Percentiles rank a stretch among this genome's conserved stretches.
phyloP scores from a whole-genome alignment of 2,329 filamentous ascomycete genomes.

The Aspergillus hortae region DNA sequence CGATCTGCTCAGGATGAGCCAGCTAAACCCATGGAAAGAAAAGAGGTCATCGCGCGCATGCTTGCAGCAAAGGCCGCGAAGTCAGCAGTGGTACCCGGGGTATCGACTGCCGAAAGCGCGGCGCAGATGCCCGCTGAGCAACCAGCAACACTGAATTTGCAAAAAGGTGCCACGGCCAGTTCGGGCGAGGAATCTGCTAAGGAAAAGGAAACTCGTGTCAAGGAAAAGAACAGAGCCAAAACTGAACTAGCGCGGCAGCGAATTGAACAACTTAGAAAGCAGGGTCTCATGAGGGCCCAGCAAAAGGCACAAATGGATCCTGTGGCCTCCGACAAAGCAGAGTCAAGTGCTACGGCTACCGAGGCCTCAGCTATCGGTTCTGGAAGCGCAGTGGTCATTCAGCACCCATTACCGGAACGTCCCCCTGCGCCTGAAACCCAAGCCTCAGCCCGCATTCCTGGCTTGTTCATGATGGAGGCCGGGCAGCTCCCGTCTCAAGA shows the following conservation, averaged over 20 bases:
- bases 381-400: conserved; percentile 14
- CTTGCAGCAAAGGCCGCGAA: conserved; percentile 70
- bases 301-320: conserved; percentile 22
- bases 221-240: conserved; percentile 57
- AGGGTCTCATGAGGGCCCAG: conserved; percentile 39
- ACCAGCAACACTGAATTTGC: conserved; percentile 4
- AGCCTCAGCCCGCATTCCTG: conserved; percentile 45
- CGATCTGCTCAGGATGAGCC: background rate
- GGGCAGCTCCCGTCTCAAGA: conserved; percentile 7
- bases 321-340: conserved; percentile 5
- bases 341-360: conserved; percentile 1
- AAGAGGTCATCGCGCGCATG: conserved; percentile 72
- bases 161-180: conserved; percentile 4
- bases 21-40: conserved; percentile 59
- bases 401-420: conserved; percentile 37
- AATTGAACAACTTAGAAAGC: conserved; percentile 68
- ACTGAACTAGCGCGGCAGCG: conserved; percentile 76
- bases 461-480: conserved; percentile 47
- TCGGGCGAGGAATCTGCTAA: conserved; percentile 15
- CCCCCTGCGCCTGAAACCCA: conserved; percentile 29
- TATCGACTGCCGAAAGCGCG: background rate
- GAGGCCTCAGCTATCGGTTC: conserved; percentile 6
- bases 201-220: conserved; percentile 27
- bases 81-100: conserved; percentile 12
- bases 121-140: no score